These are phyloP conservation scores for Fusarium sp. DNA, from an alignment of 2,329 filamentous ascomycete genomes.

Conservation along the genomic window DNA sequence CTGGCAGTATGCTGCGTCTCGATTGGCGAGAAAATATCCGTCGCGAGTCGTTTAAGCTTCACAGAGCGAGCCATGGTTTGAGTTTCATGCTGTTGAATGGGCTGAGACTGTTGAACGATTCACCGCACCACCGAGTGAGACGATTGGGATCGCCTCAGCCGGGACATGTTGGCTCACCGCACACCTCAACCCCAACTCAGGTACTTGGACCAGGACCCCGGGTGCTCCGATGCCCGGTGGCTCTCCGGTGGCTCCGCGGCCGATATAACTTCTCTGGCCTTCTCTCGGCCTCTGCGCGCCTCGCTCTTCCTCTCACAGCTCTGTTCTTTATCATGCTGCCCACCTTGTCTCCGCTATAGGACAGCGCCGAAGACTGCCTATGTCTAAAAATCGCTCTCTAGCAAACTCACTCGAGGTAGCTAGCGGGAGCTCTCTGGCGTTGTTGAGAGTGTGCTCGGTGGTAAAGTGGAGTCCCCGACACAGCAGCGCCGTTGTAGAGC, in stretches of 20 bases:
- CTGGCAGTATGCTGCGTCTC: conserved; percentile 33
- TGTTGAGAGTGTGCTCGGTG: conserved; percentile 40
- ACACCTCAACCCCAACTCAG: conserved; percentile 39
- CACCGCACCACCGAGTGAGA: conserved; percentile 31
- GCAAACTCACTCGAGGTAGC: conserved; percentile 41
- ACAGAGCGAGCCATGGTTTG: conserved; percentile 5
- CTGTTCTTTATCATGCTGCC: conserved; percentile 22
- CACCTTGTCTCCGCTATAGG: conserved; percentile 36
- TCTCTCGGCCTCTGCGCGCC: conserved; percentile 36
- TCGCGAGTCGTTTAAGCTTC: conserved; percentile 25
- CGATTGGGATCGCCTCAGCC: conserved; percentile 24
- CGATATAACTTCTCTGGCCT: conserved; percentile 37
- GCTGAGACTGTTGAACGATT: conserved; percentile 36
- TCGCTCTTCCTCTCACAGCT: conserved; percentile 35
- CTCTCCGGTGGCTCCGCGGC: conserved; percentile 40
- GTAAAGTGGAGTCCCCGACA: conserved; percentile 40
- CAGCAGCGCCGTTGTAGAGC: conserved; percentile 28
- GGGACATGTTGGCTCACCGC: conserved; percentile 34
- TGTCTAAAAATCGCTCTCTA: conserved; percentile 28
- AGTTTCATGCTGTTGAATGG: conserved; percentile 28
- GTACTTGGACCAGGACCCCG: conserved; percentile 5
- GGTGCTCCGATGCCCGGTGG: conserved; percentile 32
- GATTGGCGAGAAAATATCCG: conserved; percentile 34
- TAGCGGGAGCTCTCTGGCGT: conserved; percentile 39
- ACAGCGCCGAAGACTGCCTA: no score